Evolutionary conservation across 2,329 filamentous ascomycete genomes (phyloP), one percentile per base, ranked within the genome.

Genomic region (Ambrosiella cleistominuta): DNA sequence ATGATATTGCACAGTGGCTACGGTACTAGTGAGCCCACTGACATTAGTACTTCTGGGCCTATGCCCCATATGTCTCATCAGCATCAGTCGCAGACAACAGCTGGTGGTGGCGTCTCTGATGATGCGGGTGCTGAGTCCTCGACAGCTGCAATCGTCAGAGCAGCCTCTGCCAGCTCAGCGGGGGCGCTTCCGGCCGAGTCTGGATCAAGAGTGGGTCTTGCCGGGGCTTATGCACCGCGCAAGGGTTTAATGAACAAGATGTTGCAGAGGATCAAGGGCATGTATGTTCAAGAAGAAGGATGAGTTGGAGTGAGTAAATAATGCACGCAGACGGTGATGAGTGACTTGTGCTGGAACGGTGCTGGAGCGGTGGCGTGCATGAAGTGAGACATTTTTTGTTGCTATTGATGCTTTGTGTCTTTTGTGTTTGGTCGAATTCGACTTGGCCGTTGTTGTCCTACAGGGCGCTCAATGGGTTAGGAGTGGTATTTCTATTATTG

Each of bases 1-100:
- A 60, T 60, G 58, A 57, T 50, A 15, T 50, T 54, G 6, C 27
- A 44, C 13, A 7, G 36, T 36, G 49, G 44, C 13, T 60, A 54
- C 7, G 58, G 55, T 2, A 47, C 56, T 53, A 17, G 15, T 39
- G 47, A 39, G 13, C 47, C 49, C 5, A 54, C 35, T 37, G 36
- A 53, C 12, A 39, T 57, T 47, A 38, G 45, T 8, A 37, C 39
- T 36, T 38, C 51, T 42, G 38, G 38, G 17, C 38, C 47, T 11
- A 37, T 45, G 37, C 53, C 39, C 15, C 40, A 35, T 44, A 27
- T 44, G 11, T 9, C 38, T 27, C 38, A 44, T 35, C 53, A 17
- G 9, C 37, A 55, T 27, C 6, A 55, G 7, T 1, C 42, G 17
- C 35, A 55, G 2, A 47, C 6, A 4, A n/a, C 11, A 47, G 19